Percentiles rank a stretch among this genome's conserved stretches.
Conservation (phyloP, 2,329 filamentous ascomycete genomes). For the Aspergillus ochraceoroseus region DNA sequence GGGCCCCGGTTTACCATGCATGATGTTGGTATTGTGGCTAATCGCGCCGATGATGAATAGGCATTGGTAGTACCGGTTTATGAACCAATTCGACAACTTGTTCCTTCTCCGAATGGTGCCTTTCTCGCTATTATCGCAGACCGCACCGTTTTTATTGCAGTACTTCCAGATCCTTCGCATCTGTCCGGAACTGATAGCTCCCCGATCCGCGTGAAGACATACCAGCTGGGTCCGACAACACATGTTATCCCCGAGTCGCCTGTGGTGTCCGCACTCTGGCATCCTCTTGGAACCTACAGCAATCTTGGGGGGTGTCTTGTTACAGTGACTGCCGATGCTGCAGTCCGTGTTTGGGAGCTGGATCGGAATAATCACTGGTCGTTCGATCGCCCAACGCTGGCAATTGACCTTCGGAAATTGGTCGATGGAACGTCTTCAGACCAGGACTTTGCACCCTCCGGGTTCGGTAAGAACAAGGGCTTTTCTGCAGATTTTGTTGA, state of each 20-base stretch:
- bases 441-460: slow-evolving; percentile 75
- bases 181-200: slow-evolving; percentile 64
- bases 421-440: slow-evolving; percentile 76
- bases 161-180: slow-evolving; percentile 76
- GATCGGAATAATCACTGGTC: slow-evolving; percentile 79
- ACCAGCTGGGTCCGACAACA: slow-evolving; percentile 85
- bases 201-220: slow-evolving; percentile 74
- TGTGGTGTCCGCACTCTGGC: slow-evolving; percentile 80
- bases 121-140: slow-evolving; percentile 81
- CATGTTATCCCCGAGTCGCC: slow-evolving; percentile 83
- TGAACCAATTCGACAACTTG: slow-evolving; percentile 76
- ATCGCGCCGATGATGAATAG: slow-evolving; percentile 43
- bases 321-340: slow-evolving; percentile 81
- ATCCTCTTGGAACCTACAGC: slow-evolving; percentile 69
- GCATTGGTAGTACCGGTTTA: slow-evolving; percentile 71
- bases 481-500: slow-evolving; percentile 88
- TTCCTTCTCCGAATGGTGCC: slow-evolving; percentile 74
- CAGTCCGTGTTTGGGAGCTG: slow-evolving; percentile 86
- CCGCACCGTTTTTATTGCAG: slow-evolving; percentile 80
- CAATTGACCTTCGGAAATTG: slow-evolving; percentile 83
- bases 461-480: slow-evolving; percentile 66
- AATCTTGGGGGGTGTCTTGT: slow-evolving; percentile 70
- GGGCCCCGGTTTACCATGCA: not conserved
- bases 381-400: slow-evolving; percentile 75
- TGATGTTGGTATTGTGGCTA: not conserved